phyloP scores from a whole-genome alignment of 257 asterid species.

The Mitragyna speciosa region DNA sequence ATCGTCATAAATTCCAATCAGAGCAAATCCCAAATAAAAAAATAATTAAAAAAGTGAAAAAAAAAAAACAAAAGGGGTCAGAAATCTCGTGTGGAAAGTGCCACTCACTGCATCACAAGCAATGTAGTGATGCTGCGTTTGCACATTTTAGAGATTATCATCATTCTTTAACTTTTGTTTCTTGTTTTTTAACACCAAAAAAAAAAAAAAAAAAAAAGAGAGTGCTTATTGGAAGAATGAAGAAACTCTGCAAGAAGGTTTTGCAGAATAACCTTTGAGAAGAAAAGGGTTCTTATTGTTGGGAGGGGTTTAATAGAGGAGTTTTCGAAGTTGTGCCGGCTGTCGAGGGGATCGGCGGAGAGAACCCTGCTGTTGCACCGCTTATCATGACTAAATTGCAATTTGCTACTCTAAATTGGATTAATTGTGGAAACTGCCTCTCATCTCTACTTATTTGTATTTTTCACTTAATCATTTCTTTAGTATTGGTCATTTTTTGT shows the following conservation, averaged over 20 bases:
- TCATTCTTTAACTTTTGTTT: conserved; percentile 17
- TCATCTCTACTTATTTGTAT: too few relatives aligned
- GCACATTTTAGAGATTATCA: conserved; percentile 48
- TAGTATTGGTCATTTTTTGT: too few relatives aligned
- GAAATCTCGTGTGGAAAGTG: conserved; percentile 67
- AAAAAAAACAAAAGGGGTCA: conserved; percentile 20
- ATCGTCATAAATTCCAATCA: neutral
- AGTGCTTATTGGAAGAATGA: neutral
- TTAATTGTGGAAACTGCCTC: too few relatives aligned
- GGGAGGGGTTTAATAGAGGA: neutral
- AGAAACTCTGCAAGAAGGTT: neutral
- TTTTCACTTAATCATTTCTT: too few relatives aligned
- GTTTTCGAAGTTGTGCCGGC: conserved; percentile 1
- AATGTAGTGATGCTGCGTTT: conserved; percentile 42
- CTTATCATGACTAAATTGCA: too few relatives aligned
- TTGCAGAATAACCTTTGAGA: neutral
- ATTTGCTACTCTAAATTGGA: too few relatives aligned
- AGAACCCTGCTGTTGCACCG: neutral
- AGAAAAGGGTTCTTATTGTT: neutral
- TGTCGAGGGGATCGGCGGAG: neutral
- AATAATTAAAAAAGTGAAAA: neutral
- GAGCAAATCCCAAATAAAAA: neutral
- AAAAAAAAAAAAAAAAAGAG: too few relatives aligned
- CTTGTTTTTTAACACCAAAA: neutral
- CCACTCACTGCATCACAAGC: conserved; percentile 53